Evolutionary conservation across 768 basidiomycete genomes (phyloP).

Genomic region (Holtermannia corniformis): DNA sequence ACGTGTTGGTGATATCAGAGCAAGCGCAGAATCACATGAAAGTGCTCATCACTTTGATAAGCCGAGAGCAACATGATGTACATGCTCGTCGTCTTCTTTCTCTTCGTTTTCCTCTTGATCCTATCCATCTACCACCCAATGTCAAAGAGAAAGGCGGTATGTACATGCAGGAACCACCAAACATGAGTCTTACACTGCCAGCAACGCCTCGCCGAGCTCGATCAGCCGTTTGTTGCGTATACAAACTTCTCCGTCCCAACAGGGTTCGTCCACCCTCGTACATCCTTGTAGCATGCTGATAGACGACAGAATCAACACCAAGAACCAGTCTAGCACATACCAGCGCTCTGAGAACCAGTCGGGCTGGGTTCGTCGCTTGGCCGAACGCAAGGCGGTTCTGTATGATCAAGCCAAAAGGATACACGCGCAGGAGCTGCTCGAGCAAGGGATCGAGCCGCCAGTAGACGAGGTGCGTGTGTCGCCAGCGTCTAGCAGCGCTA

Average conservation of each 20-base stretch:
- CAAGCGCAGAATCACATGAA: too few relatives aligned
- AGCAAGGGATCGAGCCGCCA: slow-evolving; percentile 8
- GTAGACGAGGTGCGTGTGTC: slow-evolving; percentile 8
- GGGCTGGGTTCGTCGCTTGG: neutral
- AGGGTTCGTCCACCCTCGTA: neutral
- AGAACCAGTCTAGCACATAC: neutral
- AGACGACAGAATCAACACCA: neutral
- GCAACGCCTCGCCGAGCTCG: neutral
- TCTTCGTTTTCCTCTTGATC: too few relatives aligned
- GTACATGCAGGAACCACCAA: too few relatives aligned
- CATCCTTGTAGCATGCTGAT: neutral
- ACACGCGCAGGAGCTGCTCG: slow-evolving; percentile 7
- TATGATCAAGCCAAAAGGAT: slow-evolving; percentile 13
- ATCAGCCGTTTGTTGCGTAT: neutral
- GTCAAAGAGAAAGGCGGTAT: too few relatives aligned
- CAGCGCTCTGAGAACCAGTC: neutral
- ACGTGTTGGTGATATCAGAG: too few relatives aligned
- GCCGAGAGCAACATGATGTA: too few relatives aligned
- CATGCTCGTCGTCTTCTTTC: too few relatives aligned
- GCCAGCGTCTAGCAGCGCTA: neutral
- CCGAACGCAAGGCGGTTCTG: neutral
- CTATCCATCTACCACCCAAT: too few relatives aligned
- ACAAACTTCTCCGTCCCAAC: neutral
- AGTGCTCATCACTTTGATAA: too few relatives aligned
- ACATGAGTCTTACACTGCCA: too few relatives aligned